Percentiles rank a stretch among this genome's conserved stretches.
Evolutionary conservation across 345 rosid species (phyloP).

Genomic region (Mallotus nudiflorus): DNA sequence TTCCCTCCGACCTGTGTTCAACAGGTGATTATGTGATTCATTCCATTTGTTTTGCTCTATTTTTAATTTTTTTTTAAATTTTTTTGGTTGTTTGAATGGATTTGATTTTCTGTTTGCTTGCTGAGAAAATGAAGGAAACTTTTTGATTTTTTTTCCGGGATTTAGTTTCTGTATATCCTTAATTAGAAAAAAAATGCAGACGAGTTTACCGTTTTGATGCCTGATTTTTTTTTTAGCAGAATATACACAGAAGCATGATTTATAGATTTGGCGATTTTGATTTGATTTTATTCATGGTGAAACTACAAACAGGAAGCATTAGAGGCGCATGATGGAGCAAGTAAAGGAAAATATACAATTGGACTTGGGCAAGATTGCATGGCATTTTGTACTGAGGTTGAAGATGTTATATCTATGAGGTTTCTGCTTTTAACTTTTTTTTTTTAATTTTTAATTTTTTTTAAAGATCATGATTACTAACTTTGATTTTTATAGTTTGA

Average conservation of each 20-base stretch:
- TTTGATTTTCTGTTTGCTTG: constrained; percentile 11
- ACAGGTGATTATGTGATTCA: constrained; percentile 71
- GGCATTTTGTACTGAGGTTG: constrained; percentile 96
- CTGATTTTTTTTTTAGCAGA: neutral
- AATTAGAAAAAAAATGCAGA: too few species aligned
- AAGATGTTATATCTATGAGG: constrained; percentile 99
- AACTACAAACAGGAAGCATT: constrained; percentile 60
- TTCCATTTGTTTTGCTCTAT: neutral
- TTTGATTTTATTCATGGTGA: constrained; percentile 2
- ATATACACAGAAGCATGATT: neutral
- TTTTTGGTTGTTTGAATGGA: constrained; percentile 5
- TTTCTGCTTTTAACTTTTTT: constrained; percentile 19
- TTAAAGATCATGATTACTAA: constrained; percentile 1
- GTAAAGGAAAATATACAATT: constrained; percentile 97
- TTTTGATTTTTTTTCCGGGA: too few species aligned
- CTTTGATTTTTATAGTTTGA: constrained; percentile 49
- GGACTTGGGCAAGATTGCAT: constrained; percentile 99
- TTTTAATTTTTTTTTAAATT: constrained; percentile 1
- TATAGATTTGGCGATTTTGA: constrained; percentile 5
- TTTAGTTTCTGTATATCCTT: too few species aligned
- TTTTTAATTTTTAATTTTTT: neutral
- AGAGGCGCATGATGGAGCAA: constrained; percentile 94
- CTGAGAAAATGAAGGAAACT: constrained; percentile 11
- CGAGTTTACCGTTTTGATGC: neutral
- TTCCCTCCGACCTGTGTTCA: constrained; percentile 96